Evolutionary conservation across 352 stramenopile species (phyloP).

Genomic region (Phytophthora foliorum): DNA sequence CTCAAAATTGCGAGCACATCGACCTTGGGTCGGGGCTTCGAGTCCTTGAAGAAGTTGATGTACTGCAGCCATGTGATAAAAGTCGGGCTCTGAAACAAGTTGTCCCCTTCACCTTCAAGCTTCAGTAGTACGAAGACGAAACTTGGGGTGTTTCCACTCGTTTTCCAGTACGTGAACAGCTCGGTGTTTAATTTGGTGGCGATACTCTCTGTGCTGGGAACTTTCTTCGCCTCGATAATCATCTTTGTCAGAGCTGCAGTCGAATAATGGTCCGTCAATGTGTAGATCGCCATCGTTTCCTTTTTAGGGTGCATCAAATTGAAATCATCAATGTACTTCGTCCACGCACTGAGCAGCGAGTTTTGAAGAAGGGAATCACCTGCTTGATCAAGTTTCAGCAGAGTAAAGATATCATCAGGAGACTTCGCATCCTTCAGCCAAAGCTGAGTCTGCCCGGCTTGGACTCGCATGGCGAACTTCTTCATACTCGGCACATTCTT

Average conservation of each 20-base stretch:
- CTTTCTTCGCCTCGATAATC: conserved; percentile 4
- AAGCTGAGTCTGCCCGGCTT: neutral
- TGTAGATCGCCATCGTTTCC: neutral
- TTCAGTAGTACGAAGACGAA: neutral
- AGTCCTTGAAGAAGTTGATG: neutral
- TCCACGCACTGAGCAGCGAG: conserved; percentile 1
- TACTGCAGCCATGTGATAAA: neutral
- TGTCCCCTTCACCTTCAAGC: neutral
- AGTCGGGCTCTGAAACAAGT: neutral
- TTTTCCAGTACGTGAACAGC: conserved; percentile 9
- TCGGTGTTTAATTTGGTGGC: conserved; percentile 6
- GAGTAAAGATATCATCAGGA: neutral
- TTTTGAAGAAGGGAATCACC: neutral
- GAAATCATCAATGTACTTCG: conserved; percentile 15
- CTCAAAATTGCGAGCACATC: neutral
- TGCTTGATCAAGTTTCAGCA: conserved; percentile 5
- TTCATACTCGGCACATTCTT: conserved; percentile 7
- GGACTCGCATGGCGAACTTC: neutral
- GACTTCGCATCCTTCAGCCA: neutral
- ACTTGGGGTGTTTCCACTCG: neutral
- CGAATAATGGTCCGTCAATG: conserved; percentile 6
- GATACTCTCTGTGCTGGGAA: neutral
- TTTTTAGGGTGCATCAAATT: conserved; percentile 2
- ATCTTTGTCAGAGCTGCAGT: conserved; percentile 5
- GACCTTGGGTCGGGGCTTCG: neutral